phyloP scores from a whole-genome alignment of 2,329 filamentous ascomycete genomes.

The Fusarium staphyleae region DNA sequence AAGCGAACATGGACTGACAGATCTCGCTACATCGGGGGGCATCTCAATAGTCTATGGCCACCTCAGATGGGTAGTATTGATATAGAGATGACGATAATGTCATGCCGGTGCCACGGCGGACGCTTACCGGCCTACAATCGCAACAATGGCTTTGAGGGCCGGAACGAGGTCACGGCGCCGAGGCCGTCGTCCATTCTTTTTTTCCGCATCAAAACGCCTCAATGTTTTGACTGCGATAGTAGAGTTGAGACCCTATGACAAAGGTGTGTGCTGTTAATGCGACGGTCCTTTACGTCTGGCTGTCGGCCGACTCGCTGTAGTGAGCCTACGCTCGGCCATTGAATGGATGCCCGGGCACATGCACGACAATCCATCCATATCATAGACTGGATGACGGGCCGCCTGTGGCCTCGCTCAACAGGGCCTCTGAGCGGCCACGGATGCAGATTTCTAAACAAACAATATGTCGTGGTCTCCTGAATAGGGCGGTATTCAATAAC shows the following conservation, averaged over 20 bases:
- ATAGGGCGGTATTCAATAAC: constrained; percentile 4
- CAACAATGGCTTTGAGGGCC: constrained; percentile 14
- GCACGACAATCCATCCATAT: constrained; percentile 20
- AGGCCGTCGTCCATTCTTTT: constrained; percentile 16
- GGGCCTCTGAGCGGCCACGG: constrained; percentile 26
- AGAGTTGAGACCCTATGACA: not conserved
- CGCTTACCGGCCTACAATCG: too few relatives aligned
- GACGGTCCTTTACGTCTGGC: constrained; percentile 29
- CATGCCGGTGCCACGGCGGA: constrained; percentile 18
- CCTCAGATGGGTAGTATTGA: constrained; percentile 13
- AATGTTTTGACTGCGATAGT: constrained; percentile 15
- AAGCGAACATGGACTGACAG: constrained; percentile 1
- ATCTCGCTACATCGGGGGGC: constrained; percentile 19
- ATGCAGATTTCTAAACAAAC: constrained; percentile 39
- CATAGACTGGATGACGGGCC: constrained; percentile 29
- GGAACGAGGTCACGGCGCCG: constrained; percentile 16
- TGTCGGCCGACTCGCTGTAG: constrained; percentile 32
- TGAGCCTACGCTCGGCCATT: constrained; percentile 23
- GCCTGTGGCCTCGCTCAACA: constrained; percentile 29
- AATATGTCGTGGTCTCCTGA: constrained; percentile 30
- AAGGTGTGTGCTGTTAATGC: constrained; percentile 18
- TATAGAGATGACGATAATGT: constrained; percentile 20
- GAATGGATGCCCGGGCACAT: constrained; percentile 21
- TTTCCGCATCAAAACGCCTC: too few relatives aligned
- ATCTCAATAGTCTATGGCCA: constrained; percentile 16